Conservation (phyloP, 352 stramenopile genomes). For the Phytopythium kandeliae region DNA sequence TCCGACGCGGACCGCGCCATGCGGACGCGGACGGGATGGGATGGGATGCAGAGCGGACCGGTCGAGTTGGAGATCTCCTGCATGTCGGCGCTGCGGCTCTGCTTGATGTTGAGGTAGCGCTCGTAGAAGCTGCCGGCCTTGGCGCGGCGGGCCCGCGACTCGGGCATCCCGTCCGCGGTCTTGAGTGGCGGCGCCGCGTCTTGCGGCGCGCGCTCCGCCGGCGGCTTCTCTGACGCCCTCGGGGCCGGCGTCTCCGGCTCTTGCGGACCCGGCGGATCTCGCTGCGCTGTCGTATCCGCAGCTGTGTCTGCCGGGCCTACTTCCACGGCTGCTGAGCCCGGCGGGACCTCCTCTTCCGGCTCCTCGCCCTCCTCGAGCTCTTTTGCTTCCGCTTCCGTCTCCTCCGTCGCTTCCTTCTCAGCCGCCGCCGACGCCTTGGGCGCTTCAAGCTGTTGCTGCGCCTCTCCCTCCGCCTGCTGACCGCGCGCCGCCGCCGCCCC, state of each 20-base stretch:
- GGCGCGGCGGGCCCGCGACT: constrained; percentile 11
- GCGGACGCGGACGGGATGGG: background rate
- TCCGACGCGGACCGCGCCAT: no score
- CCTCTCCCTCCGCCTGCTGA: background rate
- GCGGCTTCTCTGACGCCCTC: no score
- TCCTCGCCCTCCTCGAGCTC: background rate
- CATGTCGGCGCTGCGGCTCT: constrained; percentile 10
- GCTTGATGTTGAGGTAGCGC: constrained; percentile 49
- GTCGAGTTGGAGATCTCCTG: constrained; percentile 53
- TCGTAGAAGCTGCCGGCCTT: constrained; percentile 27
- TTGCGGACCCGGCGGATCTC: no score
- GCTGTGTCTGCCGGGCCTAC: background rate
- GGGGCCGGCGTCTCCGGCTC: no score
- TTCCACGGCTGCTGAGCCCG: background rate
- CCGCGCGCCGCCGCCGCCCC: background rate
- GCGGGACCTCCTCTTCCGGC: background rate
- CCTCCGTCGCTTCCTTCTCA: background rate
- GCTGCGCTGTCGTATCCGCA: no score
- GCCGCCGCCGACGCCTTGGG: background rate
- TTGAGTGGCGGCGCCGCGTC: no score
- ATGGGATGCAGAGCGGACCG: constrained; percentile 13
- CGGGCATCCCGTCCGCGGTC: background rate
- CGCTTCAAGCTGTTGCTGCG: background rate
- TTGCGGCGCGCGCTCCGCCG: no score
- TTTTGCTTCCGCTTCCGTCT: background rate